These are phyloP conservation scores for Stephanodiscus minutulus DNA, from an alignment of 108 stramenopile species.

Conservation along the genomic window DNA sequence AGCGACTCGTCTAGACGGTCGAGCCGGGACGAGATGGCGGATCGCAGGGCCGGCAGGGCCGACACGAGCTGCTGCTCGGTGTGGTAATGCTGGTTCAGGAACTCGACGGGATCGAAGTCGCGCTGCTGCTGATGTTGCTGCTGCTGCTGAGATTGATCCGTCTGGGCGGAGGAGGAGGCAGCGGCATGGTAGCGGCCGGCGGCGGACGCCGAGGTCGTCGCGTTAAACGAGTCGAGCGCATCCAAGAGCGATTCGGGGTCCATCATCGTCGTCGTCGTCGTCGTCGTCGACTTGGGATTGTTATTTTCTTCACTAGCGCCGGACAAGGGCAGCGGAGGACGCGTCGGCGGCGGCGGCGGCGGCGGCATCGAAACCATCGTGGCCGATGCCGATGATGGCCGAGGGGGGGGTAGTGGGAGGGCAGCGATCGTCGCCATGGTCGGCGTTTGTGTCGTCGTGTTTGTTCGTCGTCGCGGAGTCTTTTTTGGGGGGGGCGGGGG, in stretches of 20 bases:
- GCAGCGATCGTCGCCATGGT: too few relatives aligned
- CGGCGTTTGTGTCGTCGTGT: too few relatives aligned
- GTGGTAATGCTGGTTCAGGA: conserved; percentile 78
- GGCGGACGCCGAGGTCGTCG: conserved; percentile 7
- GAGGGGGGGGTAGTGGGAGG: too few relatives aligned
- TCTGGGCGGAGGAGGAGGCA: conserved; percentile 1
- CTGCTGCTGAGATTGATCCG: conserved; percentile 11
- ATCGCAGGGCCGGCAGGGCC: conserved; percentile 66
- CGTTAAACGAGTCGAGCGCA: conserved; percentile 50
- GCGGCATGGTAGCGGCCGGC: conserved; percentile 15
- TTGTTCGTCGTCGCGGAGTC: too few relatives aligned
- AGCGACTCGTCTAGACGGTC: conserved; percentile 75
- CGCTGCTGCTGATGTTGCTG: background rate
- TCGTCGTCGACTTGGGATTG: background rate
- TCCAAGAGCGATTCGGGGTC: conserved; percentile 59
- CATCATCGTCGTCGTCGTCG: conserved; percentile 22
- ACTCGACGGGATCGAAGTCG: conserved; percentile 74
- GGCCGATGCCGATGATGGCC: background rate
- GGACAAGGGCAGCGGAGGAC: background rate
- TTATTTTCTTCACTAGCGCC: background rate
- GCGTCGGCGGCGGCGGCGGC: background rate
- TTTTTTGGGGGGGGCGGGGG: too few relatives aligned
- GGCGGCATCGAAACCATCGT: conserved; percentile 3
- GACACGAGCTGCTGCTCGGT: conserved; percentile 67
- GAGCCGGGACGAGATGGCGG: conserved; percentile 70